Percentiles rank a stretch among this genome's conserved stretches.
These are phyloP conservation scores for Phytophthora megakarya DNA, from an alignment of 352 stramenopile genomes.

Conservation along the genomic window DNA sequence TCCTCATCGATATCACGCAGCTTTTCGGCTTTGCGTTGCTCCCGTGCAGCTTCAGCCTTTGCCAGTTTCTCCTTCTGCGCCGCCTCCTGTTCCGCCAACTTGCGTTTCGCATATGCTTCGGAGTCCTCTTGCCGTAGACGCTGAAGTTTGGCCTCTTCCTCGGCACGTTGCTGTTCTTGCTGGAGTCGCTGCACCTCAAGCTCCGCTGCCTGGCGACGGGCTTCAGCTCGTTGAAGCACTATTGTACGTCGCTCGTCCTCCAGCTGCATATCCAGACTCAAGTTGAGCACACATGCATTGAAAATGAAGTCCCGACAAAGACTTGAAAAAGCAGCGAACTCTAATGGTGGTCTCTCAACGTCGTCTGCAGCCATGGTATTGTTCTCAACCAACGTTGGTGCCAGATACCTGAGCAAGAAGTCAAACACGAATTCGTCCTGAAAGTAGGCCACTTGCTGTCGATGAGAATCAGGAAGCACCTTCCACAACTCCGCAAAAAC, in stretches of 20 bases:
- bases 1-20: constrained; percentile 64
- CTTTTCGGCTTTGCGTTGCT: constrained; percentile 51
- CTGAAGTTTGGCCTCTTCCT: constrained; percentile 41
- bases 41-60: constrained; percentile 46
- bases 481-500: constrained; percentile 69
- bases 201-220: constrained; percentile 21
- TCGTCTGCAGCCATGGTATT: constrained; percentile 14
- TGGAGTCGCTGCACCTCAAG: constrained; percentile 28
- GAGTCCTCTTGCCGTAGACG: constrained; percentile 46
- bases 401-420: constrained; percentile 53
- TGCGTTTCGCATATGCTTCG: constrained; percentile 47
- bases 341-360: constrained; percentile 40
- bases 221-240: constrained; percentile 15
- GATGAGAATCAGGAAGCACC: constrained; percentile 50
- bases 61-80: constrained; percentile 38
- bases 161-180: constrained; percentile 16
- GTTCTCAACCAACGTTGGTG: constrained; percentile 36
- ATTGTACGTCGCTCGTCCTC: constrained; percentile 41
- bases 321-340: constrained; percentile 60
- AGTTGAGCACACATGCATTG: constrained; percentile 53
- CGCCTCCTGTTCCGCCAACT: constrained; percentile 42
- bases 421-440: constrained; percentile 70
- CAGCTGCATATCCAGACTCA: constrained; percentile 51
- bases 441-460: constrained; percentile 58
- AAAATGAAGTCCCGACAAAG: constrained; percentile 70